Evolutionary conservation across 2,329 filamentous ascomycete species (phyloP), one percentile per base, ranked within the genome.

Genomic region (Aspergillus felis): DNA sequence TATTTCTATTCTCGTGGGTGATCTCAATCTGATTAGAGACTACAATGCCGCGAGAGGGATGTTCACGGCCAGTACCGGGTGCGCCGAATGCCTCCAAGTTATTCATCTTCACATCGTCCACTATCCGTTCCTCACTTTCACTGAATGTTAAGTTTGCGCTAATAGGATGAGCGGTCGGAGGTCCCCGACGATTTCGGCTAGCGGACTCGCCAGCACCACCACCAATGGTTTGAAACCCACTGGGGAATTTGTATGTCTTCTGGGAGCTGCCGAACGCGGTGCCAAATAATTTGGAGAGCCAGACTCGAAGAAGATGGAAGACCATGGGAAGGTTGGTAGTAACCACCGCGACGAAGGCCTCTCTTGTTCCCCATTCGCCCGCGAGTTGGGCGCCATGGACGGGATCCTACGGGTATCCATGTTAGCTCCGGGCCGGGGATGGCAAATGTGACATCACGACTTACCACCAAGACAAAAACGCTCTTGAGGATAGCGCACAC

Each of bases 401-500:
- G 10, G 68, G 71, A 32, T 71, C 64, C 70, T 72, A 32, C 24
- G 12, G 32, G 32, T 6, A 3, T 29, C 9, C 10, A 28, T 12
- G 22, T 41, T 1, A 8, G n/a, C 52, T 22, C 22, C 22, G 22
- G 22, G 22, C 22, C 22, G 22, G 22, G 22, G 22, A 22, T 22
- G 22, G 22, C 22, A 22, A 22, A 22, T 22, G 22, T 22, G 22
- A 41, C 42, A 24, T 41, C 1, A 3, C n/a, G 24, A 64, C 67
- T 61, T 47, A 73, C 71, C 17, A 69, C 73, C 50, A 81, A 53
- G 52, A 83, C 78, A 4, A 80, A 71, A 9, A 81, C 73, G 57
- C 78, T 81, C 46, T 82, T 80, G 4, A 84, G 68, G 50, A 82
- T 76, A 6, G 78, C 81, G 44, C 79, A 79, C 41, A 79, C 74